phyloP scores from a whole-genome alignment of 352 stramenopile genomes.

The Globisporangium nunn region DNA sequence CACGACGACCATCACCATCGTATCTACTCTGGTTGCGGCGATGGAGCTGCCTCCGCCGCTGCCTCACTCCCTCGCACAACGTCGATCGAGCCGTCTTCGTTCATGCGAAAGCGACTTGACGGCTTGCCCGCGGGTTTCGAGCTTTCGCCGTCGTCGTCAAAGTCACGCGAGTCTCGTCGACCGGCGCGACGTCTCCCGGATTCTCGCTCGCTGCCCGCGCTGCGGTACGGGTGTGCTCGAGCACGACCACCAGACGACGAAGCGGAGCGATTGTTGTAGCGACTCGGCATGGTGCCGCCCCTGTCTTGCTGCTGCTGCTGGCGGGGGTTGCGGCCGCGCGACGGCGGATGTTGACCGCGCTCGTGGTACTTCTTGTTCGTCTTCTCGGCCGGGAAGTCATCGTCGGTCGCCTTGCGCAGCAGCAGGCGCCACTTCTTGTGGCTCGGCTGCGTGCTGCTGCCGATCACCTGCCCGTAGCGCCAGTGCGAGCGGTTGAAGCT shows the following conservation, averaged over 20 bases:
- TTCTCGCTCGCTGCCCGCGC: constrained; percentile 16
- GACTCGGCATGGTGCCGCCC: constrained; percentile 21
- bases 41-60: background rate
- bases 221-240: constrained; percentile 38
- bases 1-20: too few species aligned
- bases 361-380: constrained; percentile 66
- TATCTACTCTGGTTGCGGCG: too few species aligned
- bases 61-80: constrained; percentile 26
- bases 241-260: constrained; percentile 14
- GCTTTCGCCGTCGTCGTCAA: constrained; percentile 9
- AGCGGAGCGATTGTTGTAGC: constrained; percentile 11
- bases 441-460: constrained; percentile 36
- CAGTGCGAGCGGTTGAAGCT: constrained; percentile 62
- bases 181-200: constrained; percentile 4
- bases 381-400: constrained; percentile 81
- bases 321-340: constrained; percentile 15
- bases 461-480: constrained; percentile 44
- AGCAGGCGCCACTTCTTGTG: constrained; percentile 69
- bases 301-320: constrained; percentile 15
- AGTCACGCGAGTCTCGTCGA: constrained; percentile 8
- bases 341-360: constrained; percentile 16
- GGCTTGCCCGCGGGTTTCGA: constrained; percentile 27
- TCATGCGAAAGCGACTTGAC: constrained; percentile 49
- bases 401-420: constrained; percentile 56
- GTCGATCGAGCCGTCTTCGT: constrained; percentile 57